These are phyloP conservation scores for Candida dubliniensis DNA, from an alignment of 1,139 yeast species.

Conservation along the genomic window DNA sequence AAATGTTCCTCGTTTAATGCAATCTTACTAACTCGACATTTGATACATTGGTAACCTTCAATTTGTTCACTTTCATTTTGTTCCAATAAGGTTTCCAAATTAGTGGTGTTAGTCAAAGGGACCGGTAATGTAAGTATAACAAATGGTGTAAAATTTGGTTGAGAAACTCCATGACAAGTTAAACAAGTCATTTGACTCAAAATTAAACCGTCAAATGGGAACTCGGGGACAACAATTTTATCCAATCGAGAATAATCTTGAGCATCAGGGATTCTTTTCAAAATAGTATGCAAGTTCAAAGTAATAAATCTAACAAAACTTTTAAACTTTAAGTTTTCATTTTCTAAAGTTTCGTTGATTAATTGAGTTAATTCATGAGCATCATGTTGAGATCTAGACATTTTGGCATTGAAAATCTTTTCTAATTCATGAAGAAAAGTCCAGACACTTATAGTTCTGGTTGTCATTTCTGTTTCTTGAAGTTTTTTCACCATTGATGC, in stretches of 20 bases:
- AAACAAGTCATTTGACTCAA: slow-evolving; percentile 70
- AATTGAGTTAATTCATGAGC: slow-evolving; percentile 90
- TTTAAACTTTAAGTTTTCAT: slow-evolving; percentile 53
- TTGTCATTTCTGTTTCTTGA: slow-evolving; percentile 59
- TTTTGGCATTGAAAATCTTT: slow-evolving; percentile 69
- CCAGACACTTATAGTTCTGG: slow-evolving; percentile 72
- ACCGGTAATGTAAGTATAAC: slow-evolving; percentile 72
- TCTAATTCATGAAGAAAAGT: slow-evolving; percentile 73
- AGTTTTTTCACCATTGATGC: slow-evolving; percentile 55
- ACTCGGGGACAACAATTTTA: slow-evolving; percentile 46
- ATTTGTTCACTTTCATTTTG: slow-evolving; percentile 69
- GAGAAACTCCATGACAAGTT: slow-evolving; percentile 63
- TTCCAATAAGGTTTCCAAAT: slow-evolving; percentile 54
- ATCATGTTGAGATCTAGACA: slow-evolving; percentile 85
- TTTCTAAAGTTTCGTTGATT: slow-evolving; percentile 73
- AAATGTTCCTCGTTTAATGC: slow-evolving; percentile 31
- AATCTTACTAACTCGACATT: slow-evolving; percentile 60
- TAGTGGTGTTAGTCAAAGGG: slow-evolving; percentile 56
- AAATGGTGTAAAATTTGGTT: slow-evolving; percentile 61
- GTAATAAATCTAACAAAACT: slow-evolving; percentile 16
- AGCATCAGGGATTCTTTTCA: slow-evolving; percentile 15
- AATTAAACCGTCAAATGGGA: slow-evolving; percentile 73
- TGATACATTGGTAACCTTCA: slow-evolving; percentile 76
- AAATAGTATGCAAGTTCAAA: slow-evolving; percentile 30
- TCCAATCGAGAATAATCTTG: slow-evolving; percentile 23